Percentiles rank a stretch among this genome's conserved stretches.
These are phyloP conservation scores for Lathyrus oleraceus DNA, from an alignment of 306 rosid genomes.

Conservation along the genomic window DNA sequence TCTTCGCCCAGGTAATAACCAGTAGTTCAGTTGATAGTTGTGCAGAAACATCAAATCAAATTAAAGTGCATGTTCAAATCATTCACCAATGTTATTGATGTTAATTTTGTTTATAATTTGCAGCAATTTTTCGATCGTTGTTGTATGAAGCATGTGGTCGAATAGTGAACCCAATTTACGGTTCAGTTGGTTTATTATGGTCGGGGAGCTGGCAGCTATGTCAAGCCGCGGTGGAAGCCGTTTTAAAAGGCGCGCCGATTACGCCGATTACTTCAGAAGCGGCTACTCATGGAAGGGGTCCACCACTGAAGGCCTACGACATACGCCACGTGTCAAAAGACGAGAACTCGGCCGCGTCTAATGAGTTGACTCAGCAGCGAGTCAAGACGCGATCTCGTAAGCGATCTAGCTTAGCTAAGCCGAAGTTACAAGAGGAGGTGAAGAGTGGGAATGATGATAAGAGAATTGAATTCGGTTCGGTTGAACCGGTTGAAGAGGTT, in stretches of 20 bases:
- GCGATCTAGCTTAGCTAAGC: slow-evolving; percentile 44
- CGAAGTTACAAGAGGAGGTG: slow-evolving; percentile 29
- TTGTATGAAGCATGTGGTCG: slow-evolving; percentile 92
- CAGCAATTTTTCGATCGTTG: slow-evolving; percentile 88
- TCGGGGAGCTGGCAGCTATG: slow-evolving; percentile 98
- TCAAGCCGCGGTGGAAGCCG: slow-evolving; percentile 90
- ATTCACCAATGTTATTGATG: background rate
- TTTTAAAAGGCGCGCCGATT: slow-evolving; percentile 77
- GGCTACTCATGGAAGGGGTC: slow-evolving; percentile 70
- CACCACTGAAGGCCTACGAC: slow-evolving; percentile 85
- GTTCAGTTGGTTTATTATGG: slow-evolving; percentile 95
- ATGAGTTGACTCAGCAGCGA: slow-evolving; percentile 34
- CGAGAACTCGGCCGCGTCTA: slow-evolving; percentile 71
- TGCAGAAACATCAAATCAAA: too few species aligned
- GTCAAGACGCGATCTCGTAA: slow-evolving; percentile 71
- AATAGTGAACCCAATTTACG: slow-evolving; percentile 93
- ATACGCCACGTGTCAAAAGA: slow-evolving; percentile 91
- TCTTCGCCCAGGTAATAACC: slow-evolving; percentile 76
- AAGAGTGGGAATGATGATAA: background rate
- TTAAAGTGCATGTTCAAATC: too few species aligned
- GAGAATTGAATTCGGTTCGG: slow-evolving; percentile 9
- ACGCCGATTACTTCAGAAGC: slow-evolving; percentile 85
- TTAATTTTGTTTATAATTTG: background rate
- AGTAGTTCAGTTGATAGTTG: too few species aligned
- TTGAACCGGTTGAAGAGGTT: slow-evolving; percentile 33